Base-by-base conservation (phyloP, 2,329 filamentous ascomycete genomes). In the Fusarium pseudoanthophilum region DNA sequence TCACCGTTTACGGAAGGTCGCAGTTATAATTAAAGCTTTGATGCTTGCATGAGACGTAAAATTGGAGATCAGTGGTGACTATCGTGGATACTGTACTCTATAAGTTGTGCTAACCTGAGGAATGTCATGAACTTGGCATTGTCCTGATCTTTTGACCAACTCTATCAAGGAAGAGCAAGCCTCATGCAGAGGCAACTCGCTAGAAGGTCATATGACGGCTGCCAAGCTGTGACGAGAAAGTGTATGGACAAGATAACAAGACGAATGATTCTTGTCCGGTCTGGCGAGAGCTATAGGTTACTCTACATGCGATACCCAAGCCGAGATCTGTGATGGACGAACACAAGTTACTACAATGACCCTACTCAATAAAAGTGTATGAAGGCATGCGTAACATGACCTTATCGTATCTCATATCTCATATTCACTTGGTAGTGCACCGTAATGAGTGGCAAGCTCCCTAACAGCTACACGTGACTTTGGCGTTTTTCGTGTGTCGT, bases 401-500 rank as follows among this genome's bases (percentile, higher is more conserved):
- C 21, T 7, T 34, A 34, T 34, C 18, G 18, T 26, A 13, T 45
- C 16, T 20, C 18, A 43, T 42, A 43, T 43, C 21, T n/a, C 14
- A 24, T 28, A 11, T 18, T 46, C 26, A 11, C 4, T n/a, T 7
- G 40, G 20, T 36, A 36, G 5, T 28, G 26, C 34, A 4, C 16
- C 3, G 15, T 28, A 11, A 2, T 28, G 10, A 55, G 51, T 28
- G 36, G 51, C 20, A 42, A n/a, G 11, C 20, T 51, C 32, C 24
- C 13, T n/a, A 39, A 21, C 5, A 15, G 2, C 6, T 8, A 7
- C 76, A 78, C 76, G 76, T 78, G 76, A 78, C 56, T 66, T 69
- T 76, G 76, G 75, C 76, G 76, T 78, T 77, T 76, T 67, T 66
- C 72, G 74, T 72, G 75, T 65, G 48, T n/a, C 40, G 20, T 46